phyloP scores from a whole-genome alignment of 306 rosid genomes.

The Fagus crenata region DNA sequence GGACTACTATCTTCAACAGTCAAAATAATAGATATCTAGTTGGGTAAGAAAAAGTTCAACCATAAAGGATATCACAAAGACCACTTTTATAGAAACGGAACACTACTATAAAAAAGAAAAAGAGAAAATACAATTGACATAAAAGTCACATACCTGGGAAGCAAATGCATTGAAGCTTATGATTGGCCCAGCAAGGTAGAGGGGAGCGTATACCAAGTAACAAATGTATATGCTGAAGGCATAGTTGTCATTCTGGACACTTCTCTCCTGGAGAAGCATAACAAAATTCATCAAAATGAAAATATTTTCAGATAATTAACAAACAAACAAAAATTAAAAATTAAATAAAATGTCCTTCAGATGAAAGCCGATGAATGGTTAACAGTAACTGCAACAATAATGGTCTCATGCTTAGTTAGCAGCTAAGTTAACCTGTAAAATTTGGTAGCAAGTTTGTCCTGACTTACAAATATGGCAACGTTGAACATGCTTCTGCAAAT shows the following conservation, averaged over 20 bases:
- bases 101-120: conserved; percentile 19
- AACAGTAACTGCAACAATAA: conserved; percentile 22
- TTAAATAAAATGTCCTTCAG: conserved; percentile 22
- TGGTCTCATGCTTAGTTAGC: conserved; percentile 24
- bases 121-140: conserved; percentile 13
- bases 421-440: conserved; percentile 76
- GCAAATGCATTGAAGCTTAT: conserved; percentile 95
- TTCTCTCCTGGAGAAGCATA: conserved; percentile 64
- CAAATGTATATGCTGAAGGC: conserved; percentile 60
- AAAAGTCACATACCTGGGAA: conserved; percentile 67
- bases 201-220: conserved; percentile 87
- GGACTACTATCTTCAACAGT: not conserved
- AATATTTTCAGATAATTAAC: conserved; percentile 10
- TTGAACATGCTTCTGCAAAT: conserved; percentile 76
- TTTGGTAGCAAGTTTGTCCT: conserved; percentile 72
- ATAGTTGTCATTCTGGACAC: conserved; percentile 59
- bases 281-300: conserved; percentile 30
- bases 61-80: conserved; percentile 22
- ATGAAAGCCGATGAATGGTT: conserved; percentile 15
- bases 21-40: not conserved
- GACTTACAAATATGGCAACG: conserved; percentile 76
- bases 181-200: conserved; percentile 90
- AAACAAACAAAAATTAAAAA: not conserved
- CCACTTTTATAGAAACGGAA: conserved; percentile 11
- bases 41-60: not conserved